phyloP scores from a whole-genome alignment of 306 rosid species.

The Delonix regia region DNA sequence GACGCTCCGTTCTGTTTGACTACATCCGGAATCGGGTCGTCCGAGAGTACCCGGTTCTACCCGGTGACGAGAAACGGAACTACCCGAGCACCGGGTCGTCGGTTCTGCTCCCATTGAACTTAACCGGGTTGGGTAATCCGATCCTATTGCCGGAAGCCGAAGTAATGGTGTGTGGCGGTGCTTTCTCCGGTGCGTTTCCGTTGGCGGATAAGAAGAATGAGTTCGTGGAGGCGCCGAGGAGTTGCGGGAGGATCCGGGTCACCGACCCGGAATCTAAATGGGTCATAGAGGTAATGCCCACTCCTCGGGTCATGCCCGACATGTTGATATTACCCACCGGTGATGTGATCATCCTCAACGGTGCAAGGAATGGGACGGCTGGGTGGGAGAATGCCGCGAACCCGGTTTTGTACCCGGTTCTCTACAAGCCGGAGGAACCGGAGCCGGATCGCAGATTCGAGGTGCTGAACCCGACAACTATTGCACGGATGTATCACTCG shows the following conservation, averaged over 20 bases:
- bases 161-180: constrained; percentile 78
- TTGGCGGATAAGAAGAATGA: constrained; percentile 26
- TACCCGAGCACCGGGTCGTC: constrained; percentile 90
- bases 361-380: constrained; percentile 68
- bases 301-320: constrained; percentile 71
- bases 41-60: constrained; percentile 50
- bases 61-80: constrained; percentile 58
- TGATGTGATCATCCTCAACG: constrained; percentile 63
- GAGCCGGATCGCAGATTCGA: constrained; percentile 38
- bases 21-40: constrained; percentile 38
- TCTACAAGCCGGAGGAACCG: constrained; percentile 42
- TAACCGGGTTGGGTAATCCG: constrained; percentile 25
- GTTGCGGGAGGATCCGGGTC: constrained; percentile 61
- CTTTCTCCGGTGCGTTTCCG: constrained; percentile 55
- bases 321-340: constrained; percentile 72
- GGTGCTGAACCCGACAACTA: constrained; percentile 45
- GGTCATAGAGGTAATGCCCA: constrained; percentile 73
- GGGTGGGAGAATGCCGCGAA: constrained; percentile 69
- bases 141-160: constrained; percentile 47
- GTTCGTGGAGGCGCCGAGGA: constrained; percentile 52
- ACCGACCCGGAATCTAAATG: constrained; percentile 59
- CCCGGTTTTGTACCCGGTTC: constrained; percentile 59
- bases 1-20: constrained; percentile 56
- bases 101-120: constrained; percentile 57
- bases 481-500: constrained; percentile 75